Base-by-base conservation (phyloP, 2,329 filamentous ascomycete species). In the Epichloe elymi region DNA sequence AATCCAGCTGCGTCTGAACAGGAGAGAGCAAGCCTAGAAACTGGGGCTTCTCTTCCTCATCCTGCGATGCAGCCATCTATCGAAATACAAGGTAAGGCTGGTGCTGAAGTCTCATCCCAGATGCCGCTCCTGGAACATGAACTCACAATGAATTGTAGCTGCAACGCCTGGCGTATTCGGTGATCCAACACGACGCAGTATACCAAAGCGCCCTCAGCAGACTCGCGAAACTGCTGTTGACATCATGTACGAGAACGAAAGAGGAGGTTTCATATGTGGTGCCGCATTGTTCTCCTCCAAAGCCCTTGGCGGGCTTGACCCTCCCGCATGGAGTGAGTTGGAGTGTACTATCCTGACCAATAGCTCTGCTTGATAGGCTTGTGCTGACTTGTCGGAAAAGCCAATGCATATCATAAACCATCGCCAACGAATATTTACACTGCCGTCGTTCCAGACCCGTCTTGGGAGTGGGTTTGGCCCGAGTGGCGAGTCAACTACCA, bases 241-340 rank as follows among this genome's bases (percentile, higher is more conserved):
- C 56, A 79, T 97, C 5, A 74, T 98, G 0, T 97, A 95, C 67
- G 93, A 98, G 66, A 98, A 98, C 62, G 87, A 98, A 69, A 80
- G 93, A 52, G 93, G 93, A 11, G 83, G 81, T 39, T 95, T 96
- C 62, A 74, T 95, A 55, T 97, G 91, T 60, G 91, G 93, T 30
- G 78, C 89, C 12, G 83, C 90, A 0, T 76, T 94, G n/a, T 98
- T 96, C 71, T 95, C 90, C 1, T 78, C 82, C 7, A 85, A 83
- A 55, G 91, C 90, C 2, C 76, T 98, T 1, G 82, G 95, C 37
- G 85, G 87, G 54, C 78, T 95, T 46, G 93, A 98, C 62, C 88
- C 90, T 0, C 69, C 85, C 7, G 75, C 89, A 0, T 98, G 93
- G 93, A 88, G 67, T 69, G 57, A 60, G 66, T 61, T 20, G 4